phyloP scores from a whole-genome alignment of 2,329 filamentous ascomycete genomes.

The Colletotrichum sp. region DNA sequence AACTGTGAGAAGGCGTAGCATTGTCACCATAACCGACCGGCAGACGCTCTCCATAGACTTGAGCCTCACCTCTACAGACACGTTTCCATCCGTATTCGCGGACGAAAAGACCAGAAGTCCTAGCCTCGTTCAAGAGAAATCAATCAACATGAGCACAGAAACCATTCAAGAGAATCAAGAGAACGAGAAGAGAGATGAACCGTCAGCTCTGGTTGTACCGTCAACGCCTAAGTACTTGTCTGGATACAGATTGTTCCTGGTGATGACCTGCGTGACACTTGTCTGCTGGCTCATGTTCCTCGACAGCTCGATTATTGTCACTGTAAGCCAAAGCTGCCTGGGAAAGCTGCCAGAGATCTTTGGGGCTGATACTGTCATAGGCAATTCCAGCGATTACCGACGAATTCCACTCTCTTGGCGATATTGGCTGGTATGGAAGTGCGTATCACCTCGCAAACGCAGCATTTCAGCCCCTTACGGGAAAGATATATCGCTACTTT shows the following conservation, averaged over 20 bases:
- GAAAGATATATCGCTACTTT: constrained; percentile 34
- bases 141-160: background rate
- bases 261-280: constrained; percentile 22
- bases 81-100: background rate
- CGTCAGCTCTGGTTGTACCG: background rate
- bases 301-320: constrained; percentile 40
- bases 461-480: constrained; percentile 31
- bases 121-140: background rate
- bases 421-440: constrained; percentile 51
- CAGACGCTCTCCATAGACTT: background rate
- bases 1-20: background rate
- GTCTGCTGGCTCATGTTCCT: constrained; percentile 27
- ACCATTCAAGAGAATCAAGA: background rate
- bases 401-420: constrained; percentile 40
- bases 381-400: constrained; percentile 39
- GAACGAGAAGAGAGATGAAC: background rate
- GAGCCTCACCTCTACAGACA: background rate
- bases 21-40: background rate
- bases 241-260: constrained; percentile 25
- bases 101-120: background rate
- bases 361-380: background rate
- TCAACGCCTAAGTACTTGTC: background rate
- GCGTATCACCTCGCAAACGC: constrained; percentile 36
- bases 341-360: background rate
- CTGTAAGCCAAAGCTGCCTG: constrained; percentile 26